Evolutionary conservation across 2,329 filamentous ascomycete species (phyloP), one percentile per base, ranked within the genome.

Genomic region (Nemania sp.): DNA sequence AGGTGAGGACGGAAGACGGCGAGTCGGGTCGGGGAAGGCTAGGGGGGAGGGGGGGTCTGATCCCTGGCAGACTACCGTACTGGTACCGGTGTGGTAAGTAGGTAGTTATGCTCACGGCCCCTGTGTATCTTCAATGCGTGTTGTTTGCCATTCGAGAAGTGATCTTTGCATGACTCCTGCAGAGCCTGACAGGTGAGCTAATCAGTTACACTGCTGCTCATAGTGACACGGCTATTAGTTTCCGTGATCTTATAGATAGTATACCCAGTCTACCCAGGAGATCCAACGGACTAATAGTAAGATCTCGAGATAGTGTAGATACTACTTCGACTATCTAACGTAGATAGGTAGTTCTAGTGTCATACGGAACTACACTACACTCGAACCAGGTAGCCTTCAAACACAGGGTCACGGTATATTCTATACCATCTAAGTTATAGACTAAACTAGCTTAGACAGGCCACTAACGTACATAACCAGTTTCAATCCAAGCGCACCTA

Each of bases 31-130:
- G 66, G 55, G 43, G 59, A 38, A 57, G 26, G 51, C 47, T 24
- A 55, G 54, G 58, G 47, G 60, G 26, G 35, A 49, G 55, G 64
- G 64, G 64, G 64, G 64, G 45, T 59, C 41, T 15, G 57, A 64
- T 47, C 55, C 64, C 49, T 51, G 59, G 55, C 38, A 22, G 52
- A 38, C 15, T 47, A 49, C 54, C 54, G 51, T 59, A 32, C 27
- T 18, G 20, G 53, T 20, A 45, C 53, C 35, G 45, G 22, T 32
- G n/a, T 13, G 10, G 13, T 32, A 35, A 35, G 51, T 32, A 18
- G 51, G 15, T 51, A 27, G 27, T 51, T 27, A 32, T 27, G 13
- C 47, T 20, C 47, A n/a, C 26, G 11, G 24, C 18, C 53, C 53
- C 35, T 29, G 53, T 29, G 29, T 54, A 27, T 26, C 51, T 13